Evolutionary conservation across 2,329 filamentous ascomycete species (phyloP), one percentile per base, ranked within the genome.

Genomic region (Ophiosphaerella narmari): DNA sequence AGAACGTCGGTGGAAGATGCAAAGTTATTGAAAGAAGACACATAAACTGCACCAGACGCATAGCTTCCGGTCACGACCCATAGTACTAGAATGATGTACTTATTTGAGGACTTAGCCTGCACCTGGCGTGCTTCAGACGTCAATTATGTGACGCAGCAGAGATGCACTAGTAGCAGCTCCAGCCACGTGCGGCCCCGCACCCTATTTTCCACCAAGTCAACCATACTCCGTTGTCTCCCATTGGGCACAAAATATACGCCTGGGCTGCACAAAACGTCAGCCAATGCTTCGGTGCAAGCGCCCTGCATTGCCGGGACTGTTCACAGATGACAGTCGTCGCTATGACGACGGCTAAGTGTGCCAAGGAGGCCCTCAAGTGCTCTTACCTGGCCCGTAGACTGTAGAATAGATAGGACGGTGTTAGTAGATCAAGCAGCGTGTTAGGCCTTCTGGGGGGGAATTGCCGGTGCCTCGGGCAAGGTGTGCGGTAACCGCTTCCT

Each of bases 1-100:
- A 82, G 92, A 65, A 83, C 86, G 35, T 90, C 86, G 0, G 92
- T 97, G 23, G 82, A 82, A 45, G 87, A 90, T 78, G 82, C 84
- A 35, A 85, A 80, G 67, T 66, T 61, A 29, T 60, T 83, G 57
- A 72, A 78, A 50, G 65, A 71, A 33, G 66, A 70, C 12, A 39
- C 23, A 16, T 54, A 40, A 54, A 21, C 12, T 18, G 33, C 26
- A 8, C 26, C 6, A 29, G 36, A 16, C 18, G 21, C 26, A 29
- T 29, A 29, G 26, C 7, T 29, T 29, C 26, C 7, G 11, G 26
- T 11, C 2, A 29, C 26, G 26, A 29, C 26, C 11, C 26, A 7
- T 29, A 7, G 26, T 29, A 29, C 26, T 8, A 29, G 11, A 29
- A 29, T 11, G 7, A 29, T 29, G 26, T 29, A 29, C 26, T 29